These are phyloP conservation scores for Cadophora sp. DNA, from an alignment of 2,329 filamentous ascomycete species.

Conservation along the genomic window DNA sequence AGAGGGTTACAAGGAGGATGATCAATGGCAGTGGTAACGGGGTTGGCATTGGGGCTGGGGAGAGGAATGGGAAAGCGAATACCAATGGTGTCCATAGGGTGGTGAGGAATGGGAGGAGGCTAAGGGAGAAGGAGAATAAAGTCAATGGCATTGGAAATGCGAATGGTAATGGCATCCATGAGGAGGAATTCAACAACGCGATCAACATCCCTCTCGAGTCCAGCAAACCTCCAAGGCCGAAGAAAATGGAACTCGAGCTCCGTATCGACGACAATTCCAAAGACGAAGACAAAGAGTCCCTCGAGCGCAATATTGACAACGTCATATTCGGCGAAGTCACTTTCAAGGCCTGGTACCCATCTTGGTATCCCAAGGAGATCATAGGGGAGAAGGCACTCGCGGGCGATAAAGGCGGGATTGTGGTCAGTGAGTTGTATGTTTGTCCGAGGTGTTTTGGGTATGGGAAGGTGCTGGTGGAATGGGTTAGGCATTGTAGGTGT, in stretches of 20 bases:
- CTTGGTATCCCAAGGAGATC: slow-evolving; percentile 81
- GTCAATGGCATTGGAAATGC: neutral
- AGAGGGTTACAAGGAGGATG: neutral
- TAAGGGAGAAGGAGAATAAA: slow-evolving; percentile 9
- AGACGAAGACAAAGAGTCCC: slow-evolving; percentile 23
- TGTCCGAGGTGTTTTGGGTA: slow-evolving; percentile 97
- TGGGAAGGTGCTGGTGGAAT: slow-evolving; percentile 66
- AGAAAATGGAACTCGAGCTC: slow-evolving; percentile 21
- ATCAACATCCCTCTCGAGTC: neutral
- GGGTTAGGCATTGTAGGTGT: slow-evolving; percentile 62
- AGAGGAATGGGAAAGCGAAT: neutral
- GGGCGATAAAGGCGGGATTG: slow-evolving; percentile 33
- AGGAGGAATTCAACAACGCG: neutral
- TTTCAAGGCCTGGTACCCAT: slow-evolving; percentile 92
- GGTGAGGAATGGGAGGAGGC: neutral
- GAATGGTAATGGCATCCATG: neutral
- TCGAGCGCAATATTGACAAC: slow-evolving; percentile 81
- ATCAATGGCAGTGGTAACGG: neutral
- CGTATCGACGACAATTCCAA: slow-evolving; percentile 5
- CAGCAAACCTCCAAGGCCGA: neutral
- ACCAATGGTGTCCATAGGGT: neutral
- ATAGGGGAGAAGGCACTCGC: slow-evolving; percentile 54
- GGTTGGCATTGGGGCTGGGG: too few relatives aligned
- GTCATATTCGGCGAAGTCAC: slow-evolving; percentile 84
- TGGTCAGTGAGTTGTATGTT: slow-evolving; percentile 78